Evolutionary conservation across 83 land plant genomes (phyloP).

Genomic region (Picea abies): DNA sequence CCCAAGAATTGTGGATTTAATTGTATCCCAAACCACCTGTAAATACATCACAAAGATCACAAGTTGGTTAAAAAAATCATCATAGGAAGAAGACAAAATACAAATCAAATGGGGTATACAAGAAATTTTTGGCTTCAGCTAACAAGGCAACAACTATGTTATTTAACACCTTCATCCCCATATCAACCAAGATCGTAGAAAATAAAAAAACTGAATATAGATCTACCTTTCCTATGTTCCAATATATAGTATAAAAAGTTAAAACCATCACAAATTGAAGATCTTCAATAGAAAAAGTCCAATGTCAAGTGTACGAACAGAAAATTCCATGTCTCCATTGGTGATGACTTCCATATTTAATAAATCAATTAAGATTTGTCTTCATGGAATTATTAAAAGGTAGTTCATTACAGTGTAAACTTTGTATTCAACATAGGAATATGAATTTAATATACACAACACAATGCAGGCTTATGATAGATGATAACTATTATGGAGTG

Average conservation of each 20-base stretch:
- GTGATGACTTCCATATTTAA: too few relatives aligned
- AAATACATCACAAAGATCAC: too few relatives aligned
- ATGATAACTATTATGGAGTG: too few relatives aligned
- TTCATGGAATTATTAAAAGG: too few relatives aligned
- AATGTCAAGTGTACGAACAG: not conserved
- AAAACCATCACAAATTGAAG: not conserved
- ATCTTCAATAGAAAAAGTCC: not conserved
- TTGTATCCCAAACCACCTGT: conserved; percentile 81
- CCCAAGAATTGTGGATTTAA: conserved; percentile 71
- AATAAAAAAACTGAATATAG: not conserved
- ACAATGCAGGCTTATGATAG: too few relatives aligned
- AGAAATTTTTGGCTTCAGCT: not conserved
- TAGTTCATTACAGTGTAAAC: too few relatives aligned
- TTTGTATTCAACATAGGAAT: too few relatives aligned
- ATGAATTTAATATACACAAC: too few relatives aligned
- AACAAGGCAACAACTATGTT: not conserved
- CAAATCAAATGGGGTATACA: not conserved
- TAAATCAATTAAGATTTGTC: too few relatives aligned
- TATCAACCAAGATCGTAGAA: not conserved
- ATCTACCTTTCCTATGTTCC: not conserved
- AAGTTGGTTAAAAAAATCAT: not conserved
- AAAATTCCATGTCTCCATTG: too few relatives aligned
- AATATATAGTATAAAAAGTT: not conserved
- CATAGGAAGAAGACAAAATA: not conserved
- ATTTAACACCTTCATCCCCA: not conserved